Conservation (phyloP, 2,329 filamentous ascomycete species). For the Lasiodiplodia sp. region DNA sequence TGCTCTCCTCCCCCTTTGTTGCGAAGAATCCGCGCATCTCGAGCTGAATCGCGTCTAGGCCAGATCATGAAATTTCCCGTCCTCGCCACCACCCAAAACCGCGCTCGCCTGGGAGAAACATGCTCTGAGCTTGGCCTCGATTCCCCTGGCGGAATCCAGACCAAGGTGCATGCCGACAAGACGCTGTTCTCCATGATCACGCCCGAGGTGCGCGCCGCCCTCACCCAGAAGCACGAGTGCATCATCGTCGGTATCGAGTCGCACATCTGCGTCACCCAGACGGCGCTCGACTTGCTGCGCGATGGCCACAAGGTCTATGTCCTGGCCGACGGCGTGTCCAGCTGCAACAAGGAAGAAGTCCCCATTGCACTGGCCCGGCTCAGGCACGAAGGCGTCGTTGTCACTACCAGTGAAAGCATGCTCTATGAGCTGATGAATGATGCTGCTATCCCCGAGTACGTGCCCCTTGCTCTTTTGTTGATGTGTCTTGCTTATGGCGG, state of each 20-base stretch:
- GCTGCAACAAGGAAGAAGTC: conserved; percentile 83
- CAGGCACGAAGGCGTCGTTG: conserved; percentile 74
- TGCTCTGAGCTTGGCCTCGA: conserved; percentile 72
- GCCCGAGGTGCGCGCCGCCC: conserved; percentile 65
- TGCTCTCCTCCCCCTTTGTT: conserved; percentile 11
- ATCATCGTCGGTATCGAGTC: conserved; percentile 90
- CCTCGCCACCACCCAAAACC: conserved; percentile 86
- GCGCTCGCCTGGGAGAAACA: conserved; percentile 78
- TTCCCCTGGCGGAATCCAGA: conserved; percentile 57
- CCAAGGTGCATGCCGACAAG: conserved; percentile 76
- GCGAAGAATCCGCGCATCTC: conserved; percentile 3
- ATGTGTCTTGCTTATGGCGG: background rate
- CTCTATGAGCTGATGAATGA: conserved; percentile 91
- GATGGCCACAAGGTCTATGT: conserved; percentile 84
- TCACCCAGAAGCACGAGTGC: conserved; percentile 62
- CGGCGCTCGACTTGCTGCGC: conserved; percentile 78
- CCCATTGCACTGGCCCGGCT: conserved; percentile 78
- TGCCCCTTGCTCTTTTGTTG: conserved; percentile 21
- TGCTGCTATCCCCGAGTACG: conserved; percentile 68
- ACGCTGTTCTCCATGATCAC: conserved; percentile 87
- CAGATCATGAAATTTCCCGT: conserved; percentile 76
- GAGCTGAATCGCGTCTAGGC: conserved; percentile 39
- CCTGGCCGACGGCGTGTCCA: conserved; percentile 87
- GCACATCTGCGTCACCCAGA: conserved; percentile 95
- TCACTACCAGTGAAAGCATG: conserved; percentile 89